Evolutionary conservation across 805 yeast species (phyloP), one percentile per base, ranked within the genome.

Genomic region (Nakazawaea ambrosiae): DNA sequence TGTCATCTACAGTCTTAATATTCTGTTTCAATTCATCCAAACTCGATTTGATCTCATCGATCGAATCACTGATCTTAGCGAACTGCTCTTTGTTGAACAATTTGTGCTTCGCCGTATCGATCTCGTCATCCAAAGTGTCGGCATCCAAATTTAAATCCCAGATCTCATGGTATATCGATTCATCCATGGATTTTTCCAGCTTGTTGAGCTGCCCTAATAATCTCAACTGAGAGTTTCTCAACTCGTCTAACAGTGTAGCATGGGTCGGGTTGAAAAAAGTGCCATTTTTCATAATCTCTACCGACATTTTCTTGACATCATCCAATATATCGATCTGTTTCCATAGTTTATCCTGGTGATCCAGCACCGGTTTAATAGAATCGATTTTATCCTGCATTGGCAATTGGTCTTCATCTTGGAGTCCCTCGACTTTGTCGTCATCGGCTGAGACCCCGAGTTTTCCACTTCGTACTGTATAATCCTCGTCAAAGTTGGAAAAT

Each of bases 301-400:
- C 49, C 1, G 85, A 75, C 64, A 81, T 66, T 36, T 65, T 66
- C 40, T 73, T 71, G 6, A 87, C 92, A 45, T 85, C 95, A 45
- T 86, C 89, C 44, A 90, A 65, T 0, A 84, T 81, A 49, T 84
- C 95, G 34, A 88, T 78, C 47, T 86, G 94, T 5, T 90, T 79
- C 95, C 95, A 89, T 32, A 85, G 65, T 49, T 72, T 70, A 57
- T 85, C 95, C 58, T 79, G 88, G 43, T 73, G 63, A 37, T 83
- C 78, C 16, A 75, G 78, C 33, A 67, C 64, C 6, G 87, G 85
- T 35, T 64, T 59, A 1, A 77, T 72, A 4, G 74, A 61, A 8
- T 78, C 73, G 3, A 77, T 55, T 44, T 64, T 64, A 50, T 79
- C 85, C 14, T 57, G 44, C 3, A 63, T 50, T 25, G 29, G 31